Base-by-base conservation (phyloP, 805 yeast genomes). In the Candida jianshihensis region DNA sequence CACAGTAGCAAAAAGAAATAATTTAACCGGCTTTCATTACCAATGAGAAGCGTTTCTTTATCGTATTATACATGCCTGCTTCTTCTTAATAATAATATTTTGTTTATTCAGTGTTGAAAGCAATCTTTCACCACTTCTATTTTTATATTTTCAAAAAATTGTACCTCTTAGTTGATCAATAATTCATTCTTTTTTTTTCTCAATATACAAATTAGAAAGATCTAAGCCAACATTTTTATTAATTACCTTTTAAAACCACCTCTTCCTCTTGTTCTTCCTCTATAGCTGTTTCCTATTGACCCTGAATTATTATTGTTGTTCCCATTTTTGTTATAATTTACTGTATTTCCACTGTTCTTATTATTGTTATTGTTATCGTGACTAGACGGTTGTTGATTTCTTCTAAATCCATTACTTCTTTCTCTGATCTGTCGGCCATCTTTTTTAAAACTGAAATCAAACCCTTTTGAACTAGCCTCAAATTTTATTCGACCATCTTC, bases 391-490 rank as follows among this genome's bases (percentile, higher is more conserved):
- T 35, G 26, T 32, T 52, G 17, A 20, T 38, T 22, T 39, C 49
- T 34, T 36, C 40, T 43, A 29, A 30, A 35, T 15, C 44, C 43
- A 32, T 38, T 46, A 17, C 38, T 40, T 11, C 52, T 32, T 20
- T 51, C 51, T 27, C 51, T 40, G 7, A 47, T 43, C 30, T 43
- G 48, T n/a, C 43, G 33, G 0, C 51, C 51, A 31, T 43, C 47
- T 37, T 50, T 44, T 39, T 81, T 66, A 53, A 69, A 74, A 8
- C 59, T 59, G 54, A 81, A 81, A 47, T 79, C 78, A 50, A 80
- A 80, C 3, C 92, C 92, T 31, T 63, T 64, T 6, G 85, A 66
- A 20, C 55, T 53, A 30, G 76, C 64, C 36, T 75, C 75, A 54
- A 77, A 66, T 29, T 66, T 64, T 37, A 81, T 61, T 34, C 64